Conservation (phyloP, 345 rosid species). For the Ricinus communis region DNA sequence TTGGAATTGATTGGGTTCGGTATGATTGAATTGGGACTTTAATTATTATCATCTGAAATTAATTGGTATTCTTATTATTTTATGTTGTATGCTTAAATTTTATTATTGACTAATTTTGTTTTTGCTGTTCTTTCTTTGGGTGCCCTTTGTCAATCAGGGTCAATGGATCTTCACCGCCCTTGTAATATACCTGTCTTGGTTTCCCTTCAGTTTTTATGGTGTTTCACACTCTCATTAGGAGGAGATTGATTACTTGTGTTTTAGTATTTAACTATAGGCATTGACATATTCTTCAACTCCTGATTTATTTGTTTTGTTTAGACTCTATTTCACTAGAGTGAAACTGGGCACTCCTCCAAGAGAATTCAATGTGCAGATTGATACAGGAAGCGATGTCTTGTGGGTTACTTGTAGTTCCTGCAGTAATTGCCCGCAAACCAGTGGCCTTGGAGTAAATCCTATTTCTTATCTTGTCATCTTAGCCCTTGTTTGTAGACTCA, state of each 20-base stretch:
- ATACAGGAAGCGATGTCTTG: constrained; percentile 91
- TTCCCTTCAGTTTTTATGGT: constrained; percentile 14
- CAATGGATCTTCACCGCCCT: constrained; percentile 28
- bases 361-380: constrained; percentile 96
- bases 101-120: constrained; percentile 24
- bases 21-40: too few species aligned
- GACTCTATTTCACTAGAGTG: constrained; percentile 95
- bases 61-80: not conserved
- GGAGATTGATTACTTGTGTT: not conserved
- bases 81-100: not conserved
- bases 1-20: not conserved
- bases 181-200: constrained; percentile 23
- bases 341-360: constrained; percentile 91
- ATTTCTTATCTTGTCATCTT: constrained; percentile 22
- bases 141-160: constrained; percentile 27
- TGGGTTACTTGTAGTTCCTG: constrained; percentile 91
- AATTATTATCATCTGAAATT: too few species aligned
- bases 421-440: constrained; percentile 72
- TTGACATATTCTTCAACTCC: constrained; percentile 13
- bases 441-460: constrained; percentile 79
- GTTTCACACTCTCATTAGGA: not conserved
- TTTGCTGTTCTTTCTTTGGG: constrained; percentile 34
- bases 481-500: constrained; percentile 8
- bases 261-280: not conserved
- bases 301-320: constrained; percentile 35